Evolutionary conservation across 2,329 filamentous ascomycete species (phyloP).

Genomic region (Eutypella sp.): DNA sequence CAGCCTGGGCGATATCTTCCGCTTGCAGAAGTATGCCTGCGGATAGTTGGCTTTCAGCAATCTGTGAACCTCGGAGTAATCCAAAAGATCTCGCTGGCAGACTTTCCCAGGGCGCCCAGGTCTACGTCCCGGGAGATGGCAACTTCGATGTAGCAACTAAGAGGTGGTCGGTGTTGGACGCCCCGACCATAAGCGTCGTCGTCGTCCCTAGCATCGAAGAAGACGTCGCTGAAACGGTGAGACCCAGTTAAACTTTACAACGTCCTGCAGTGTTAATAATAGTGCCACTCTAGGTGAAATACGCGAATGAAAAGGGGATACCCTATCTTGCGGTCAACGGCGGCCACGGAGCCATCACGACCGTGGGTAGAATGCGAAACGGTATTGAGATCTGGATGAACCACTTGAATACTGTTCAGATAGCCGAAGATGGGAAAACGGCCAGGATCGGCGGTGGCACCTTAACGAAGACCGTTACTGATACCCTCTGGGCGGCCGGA

Average conservation of each 20-base stretch:
- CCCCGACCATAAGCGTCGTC: conserved; percentile 39
- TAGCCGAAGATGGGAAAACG: conserved; percentile 29
- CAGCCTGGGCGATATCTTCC: conserved; percentile 20
- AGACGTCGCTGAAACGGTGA: conserved; percentile 45
- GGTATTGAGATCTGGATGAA: conserved; percentile 37
- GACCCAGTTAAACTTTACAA: conserved; percentile 4
- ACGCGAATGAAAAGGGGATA: conserved; percentile 30
- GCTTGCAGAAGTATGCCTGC: conserved; percentile 13
- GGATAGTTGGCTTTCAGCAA: conserved; percentile 5
- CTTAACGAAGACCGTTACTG: conserved; percentile 30
- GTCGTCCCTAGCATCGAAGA: conserved; percentile 42
- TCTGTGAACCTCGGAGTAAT: conserved; percentile 14
- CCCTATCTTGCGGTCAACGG: conserved; percentile 35
- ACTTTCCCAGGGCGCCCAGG: conserved; percentile 34
- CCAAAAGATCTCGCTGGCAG: conserved; percentile 20
- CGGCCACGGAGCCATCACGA: conserved; percentile 34
- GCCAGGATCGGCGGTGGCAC: conserved; percentile 36
- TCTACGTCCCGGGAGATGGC: conserved; percentile 33
- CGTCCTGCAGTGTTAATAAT: not conserved
- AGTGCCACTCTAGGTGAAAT: conserved; percentile 35
- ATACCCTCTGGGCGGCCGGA: conserved; percentile 34
- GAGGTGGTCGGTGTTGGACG: conserved; percentile 41
- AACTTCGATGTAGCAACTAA: conserved; percentile 23
- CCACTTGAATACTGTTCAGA: conserved; percentile 30
- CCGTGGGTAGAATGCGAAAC: conserved; percentile 30